Percentiles rank a stretch among this genome's conserved stretches.
Evolutionary conservation across 345 rosid species (phyloP).

Genomic region (Litchi chinensis): DNA sequence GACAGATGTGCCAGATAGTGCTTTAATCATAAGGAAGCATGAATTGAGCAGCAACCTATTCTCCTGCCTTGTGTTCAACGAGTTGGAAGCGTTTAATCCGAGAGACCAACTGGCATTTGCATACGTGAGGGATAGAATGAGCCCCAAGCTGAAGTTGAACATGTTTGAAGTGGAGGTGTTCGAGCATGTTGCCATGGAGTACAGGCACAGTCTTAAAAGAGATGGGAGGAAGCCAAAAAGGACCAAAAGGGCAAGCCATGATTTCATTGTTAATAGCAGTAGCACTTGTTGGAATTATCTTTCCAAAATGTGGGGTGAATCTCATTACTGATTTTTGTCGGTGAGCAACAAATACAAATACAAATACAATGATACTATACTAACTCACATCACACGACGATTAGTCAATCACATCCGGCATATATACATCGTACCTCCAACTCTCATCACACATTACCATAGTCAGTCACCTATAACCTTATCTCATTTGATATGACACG

Average conservation of each 20-base stretch:
- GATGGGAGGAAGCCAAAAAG: slow-evolving; percentile 16
- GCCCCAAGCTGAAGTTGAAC: slow-evolving; percentile 60
- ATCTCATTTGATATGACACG: too few relatives aligned
- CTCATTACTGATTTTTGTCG: slow-evolving; percentile 32
- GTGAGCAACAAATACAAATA: background rate
- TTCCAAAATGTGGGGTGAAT: slow-evolving; percentile 63
- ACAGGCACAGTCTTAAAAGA: slow-evolving; percentile 64
- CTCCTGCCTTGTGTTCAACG: slow-evolving; percentile 84
- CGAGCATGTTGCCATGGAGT: slow-evolving; percentile 67
- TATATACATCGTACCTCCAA: too few relatives aligned
- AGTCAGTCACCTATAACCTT: too few relatives aligned
- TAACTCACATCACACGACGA: too few relatives aligned
- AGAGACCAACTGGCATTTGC: slow-evolving; percentile 87
- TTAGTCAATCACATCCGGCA: too few relatives aligned
- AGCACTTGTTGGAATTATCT: slow-evolving; percentile 63
- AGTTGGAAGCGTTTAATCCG: slow-evolving; percentile 78
- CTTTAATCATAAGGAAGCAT: slow-evolving; percentile 70
- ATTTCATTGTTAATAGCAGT: slow-evolving; percentile 32
- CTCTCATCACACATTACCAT: too few relatives aligned
- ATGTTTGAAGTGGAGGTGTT: slow-evolving; percentile 84
- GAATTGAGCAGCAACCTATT: slow-evolving; percentile 58
- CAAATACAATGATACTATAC: too few relatives aligned
- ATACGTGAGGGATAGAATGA: slow-evolving; percentile 64
- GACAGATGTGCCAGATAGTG: slow-evolving; percentile 86
- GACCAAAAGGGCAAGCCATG: slow-evolving; percentile 25